Evolutionary conservation across 164 flowering plant species (phyloP), one percentile per base, ranked within the genome.

Genomic region (Vitis riparia): DNA sequence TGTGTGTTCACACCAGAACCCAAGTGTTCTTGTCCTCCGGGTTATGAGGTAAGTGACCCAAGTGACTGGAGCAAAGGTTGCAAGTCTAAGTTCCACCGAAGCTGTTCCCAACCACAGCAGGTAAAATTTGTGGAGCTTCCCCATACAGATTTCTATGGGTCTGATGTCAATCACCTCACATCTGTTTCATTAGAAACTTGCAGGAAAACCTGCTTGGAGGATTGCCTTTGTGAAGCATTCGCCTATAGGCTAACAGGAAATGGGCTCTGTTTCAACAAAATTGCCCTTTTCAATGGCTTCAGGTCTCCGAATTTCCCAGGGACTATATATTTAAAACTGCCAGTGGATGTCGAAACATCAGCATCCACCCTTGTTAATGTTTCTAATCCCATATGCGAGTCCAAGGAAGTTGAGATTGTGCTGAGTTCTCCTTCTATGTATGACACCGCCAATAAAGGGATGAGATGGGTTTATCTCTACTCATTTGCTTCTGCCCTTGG

Each of bases 31-130:
- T 86, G 86, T 29, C 80, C 80, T 15, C 83, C 83, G 11, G 81
- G 84, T 1, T 82, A 71, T 57, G 72, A 69, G 51, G 59, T 66
- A 49, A 60, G 13, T 1, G 73, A 83, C 32, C 76, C 73, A 0
- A 72, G 58, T 15, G 68, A 83, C 48, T 86, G 87, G 89, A 76
- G 50, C 17, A n/a, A 68, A 51, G 89, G 89, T 5, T 86, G 89
- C 70, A 71, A 80, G 66, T 76, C 86, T 3, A 67, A 51, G 64
- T 84, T 86, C 77, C 73, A 74, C 3, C 23, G n/a, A 14, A 81
- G 55, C 13, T 71, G 75, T 16, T 55, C 73, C 7, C 51, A 67
- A 3, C 13, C 76, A 3, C 27, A 61, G 51, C 8, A 64, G 16
- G 65, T 77, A 15, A 72, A 65, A 44, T 81, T 81, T 30, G 67